Base-by-base conservation (phyloP, 2,329 filamentous ascomycete species). In the Thelonectria rubi region DNA sequence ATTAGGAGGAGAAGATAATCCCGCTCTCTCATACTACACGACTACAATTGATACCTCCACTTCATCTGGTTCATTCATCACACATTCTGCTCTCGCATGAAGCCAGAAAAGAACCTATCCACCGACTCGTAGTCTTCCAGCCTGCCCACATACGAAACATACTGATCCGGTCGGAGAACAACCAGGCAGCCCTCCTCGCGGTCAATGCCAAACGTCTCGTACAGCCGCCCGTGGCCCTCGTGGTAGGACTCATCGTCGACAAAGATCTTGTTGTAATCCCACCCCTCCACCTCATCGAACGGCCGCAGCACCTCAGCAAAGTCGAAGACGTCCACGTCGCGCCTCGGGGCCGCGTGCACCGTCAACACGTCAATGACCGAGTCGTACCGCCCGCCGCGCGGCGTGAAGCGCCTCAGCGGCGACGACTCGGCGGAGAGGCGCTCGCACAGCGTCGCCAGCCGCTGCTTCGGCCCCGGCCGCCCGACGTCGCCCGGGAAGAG, bases 101-200 rank as follows among this genome's bases (percentile, higher is more conserved):
- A 61, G 9, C 47, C 37, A 12, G 58, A 61, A 30, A 61, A 61
- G 53, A 61, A 61, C 3, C 32, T 15, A 14, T 61, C 58, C 2
- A 61, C 42, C 3, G 53, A 56, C 37, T 48, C 37, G 34, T 53
- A 56, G 34, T 67, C 57, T 4, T 68, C 63, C 12, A 67, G 12
- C 4, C 64, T 64, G 0, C 65, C 65, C 6, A 67, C 24, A 20
- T 63, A 67, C 5, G 65, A 63, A 39, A 91, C 83, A 74, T 92
- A 88, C 70, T 90, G 87, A 77, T 92, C 90, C 2, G 90, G 90
- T 50, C 90, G 75, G 2, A 88, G 78, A 1, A 89, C 77, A 1
- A 91, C 82, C 3, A 87, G 75, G 62, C 85, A 87, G 0, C 89
- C 89, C 15, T 76, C 75, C 51, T 82, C 76, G 17, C 66, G 72